Conservation (phyloP, 78 protist genomes). For the Pelomyxa schiedti region DNA sequence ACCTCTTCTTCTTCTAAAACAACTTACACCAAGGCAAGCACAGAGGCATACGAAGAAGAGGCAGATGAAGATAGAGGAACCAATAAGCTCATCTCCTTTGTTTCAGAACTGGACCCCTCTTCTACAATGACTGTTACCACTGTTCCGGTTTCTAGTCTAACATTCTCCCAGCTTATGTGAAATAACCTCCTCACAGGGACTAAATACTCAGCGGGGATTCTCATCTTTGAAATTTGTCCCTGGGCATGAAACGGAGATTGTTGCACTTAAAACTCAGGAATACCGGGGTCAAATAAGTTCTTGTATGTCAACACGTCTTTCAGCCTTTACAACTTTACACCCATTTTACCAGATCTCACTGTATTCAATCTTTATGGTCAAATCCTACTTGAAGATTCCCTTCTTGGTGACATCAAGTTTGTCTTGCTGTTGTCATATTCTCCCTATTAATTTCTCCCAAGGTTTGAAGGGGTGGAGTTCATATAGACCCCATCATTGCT, state of each 20-base stretch:
- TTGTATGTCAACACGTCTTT: not conserved
- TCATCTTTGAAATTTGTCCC: slow-evolving; percentile 25
- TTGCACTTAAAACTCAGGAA: slow-evolving; percentile 26
- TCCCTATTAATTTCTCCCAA: too few relatives aligned
- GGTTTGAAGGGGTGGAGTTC: slow-evolving; percentile 7
- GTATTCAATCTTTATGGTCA: not conserved
- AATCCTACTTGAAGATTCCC: not conserved
- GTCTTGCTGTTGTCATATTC: not conserved
- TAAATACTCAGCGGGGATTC: slow-evolving; percentile 11
- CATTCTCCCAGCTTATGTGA: slow-evolving; percentile 5
- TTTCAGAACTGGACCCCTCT: not conserved
- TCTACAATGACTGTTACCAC: not conserved
- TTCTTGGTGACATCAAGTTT: not conserved
- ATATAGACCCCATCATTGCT: too few relatives aligned
- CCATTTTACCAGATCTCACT: not conserved
- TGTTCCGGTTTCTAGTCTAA: not conserved
- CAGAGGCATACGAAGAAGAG: slow-evolving; percentile 18
- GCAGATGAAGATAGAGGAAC: slow-evolving; percentile 20
- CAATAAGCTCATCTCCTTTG: slow-evolving; percentile 1
- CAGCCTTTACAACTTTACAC: not conserved
- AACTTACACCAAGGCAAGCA: not conserved
- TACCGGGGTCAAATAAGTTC: not conserved
- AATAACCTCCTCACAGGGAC: not conserved
- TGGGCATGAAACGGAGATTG: not conserved
- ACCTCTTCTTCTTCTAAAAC: not conserved